These are phyloP conservation scores for Cutaneotrichosporon curvatum DNA, from an alignment of 1,284 basidiomycete genomes.

Conservation along the genomic window DNA sequence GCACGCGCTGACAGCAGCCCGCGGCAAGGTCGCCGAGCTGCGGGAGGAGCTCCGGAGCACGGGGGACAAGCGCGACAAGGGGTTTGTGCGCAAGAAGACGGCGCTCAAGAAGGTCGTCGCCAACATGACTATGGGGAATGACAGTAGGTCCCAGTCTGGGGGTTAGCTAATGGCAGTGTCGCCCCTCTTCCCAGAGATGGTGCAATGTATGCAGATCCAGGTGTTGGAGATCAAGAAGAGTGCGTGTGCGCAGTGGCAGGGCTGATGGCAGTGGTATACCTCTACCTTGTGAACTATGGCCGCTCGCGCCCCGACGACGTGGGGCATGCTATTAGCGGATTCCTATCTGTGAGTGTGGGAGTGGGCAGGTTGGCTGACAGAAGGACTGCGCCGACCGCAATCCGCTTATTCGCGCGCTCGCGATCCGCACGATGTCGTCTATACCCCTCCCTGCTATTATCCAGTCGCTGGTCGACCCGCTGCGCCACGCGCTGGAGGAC, in stretches of 20 bases:
- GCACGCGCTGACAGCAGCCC: slow-evolving; percentile 47
- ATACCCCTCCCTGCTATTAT: slow-evolving; percentile 95
- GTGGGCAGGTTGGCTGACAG: no score
- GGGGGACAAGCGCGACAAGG: slow-evolving; percentile 83
- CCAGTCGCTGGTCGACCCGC: slow-evolving; percentile 87
- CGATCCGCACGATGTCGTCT: slow-evolving; percentile 96
- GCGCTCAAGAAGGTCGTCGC: slow-evolving; percentile 93
- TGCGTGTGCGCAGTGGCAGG: slow-evolving; percentile 43
- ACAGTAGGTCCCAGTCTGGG: slow-evolving; percentile 62
- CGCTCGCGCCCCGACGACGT: slow-evolving; percentile 93
- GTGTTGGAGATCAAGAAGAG: slow-evolving; percentile 98
- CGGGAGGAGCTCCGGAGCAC: slow-evolving; percentile 74
- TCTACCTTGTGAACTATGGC: slow-evolving; percentile 97
- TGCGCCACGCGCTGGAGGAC: slow-evolving; percentile 85
- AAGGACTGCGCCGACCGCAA: slow-evolving; percentile 92
- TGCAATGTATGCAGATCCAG: slow-evolving; percentile 78
- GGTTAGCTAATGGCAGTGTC: slow-evolving; percentile 62
- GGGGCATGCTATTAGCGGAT: slow-evolving; percentile 94
- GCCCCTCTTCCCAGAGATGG: slow-evolving; percentile 88
- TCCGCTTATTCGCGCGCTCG: slow-evolving; percentile 87
- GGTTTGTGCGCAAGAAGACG: slow-evolving; percentile 78
- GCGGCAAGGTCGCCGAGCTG: slow-evolving; percentile 82
- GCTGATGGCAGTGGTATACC: slow-evolving; percentile 70
- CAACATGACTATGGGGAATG: slow-evolving; percentile 95
- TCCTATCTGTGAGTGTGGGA: slow-evolving; percentile 61